Conservation (phyloP, 768 basidiomycete species). For the Termitomyces sp. region DNA sequence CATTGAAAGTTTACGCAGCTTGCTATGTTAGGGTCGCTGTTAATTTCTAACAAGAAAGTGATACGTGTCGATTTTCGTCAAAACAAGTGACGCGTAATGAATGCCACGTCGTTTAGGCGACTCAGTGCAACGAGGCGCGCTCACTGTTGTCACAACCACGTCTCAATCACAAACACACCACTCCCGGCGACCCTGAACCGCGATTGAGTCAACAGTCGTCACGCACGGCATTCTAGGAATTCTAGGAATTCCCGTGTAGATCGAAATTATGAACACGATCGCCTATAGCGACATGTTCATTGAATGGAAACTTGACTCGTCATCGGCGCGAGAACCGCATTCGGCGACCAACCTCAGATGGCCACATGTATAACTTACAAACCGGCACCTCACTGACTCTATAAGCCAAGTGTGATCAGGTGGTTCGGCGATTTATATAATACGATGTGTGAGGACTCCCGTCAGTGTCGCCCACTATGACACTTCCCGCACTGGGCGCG, state of each 20-base stretch:
- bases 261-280: neutral
- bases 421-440: neutral
- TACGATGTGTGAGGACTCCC: neutral
- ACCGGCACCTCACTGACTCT: neutral
- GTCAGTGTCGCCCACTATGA: neutral
- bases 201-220: constrained; percentile 2
- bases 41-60: neutral
- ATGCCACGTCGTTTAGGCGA: neutral
- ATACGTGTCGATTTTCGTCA: neutral
- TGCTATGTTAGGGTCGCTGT: neutral
- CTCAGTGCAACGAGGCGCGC: neutral
- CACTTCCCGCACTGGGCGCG: neutral
- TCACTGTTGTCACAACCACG: neutral
- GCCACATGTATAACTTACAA: neutral
- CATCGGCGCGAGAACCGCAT: neutral
- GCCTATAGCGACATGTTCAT: neutral
- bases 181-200: neutral
- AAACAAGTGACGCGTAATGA: neutral
- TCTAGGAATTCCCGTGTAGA: neutral
- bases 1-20: neutral
- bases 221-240: neutral
- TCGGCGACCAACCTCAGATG: neutral
- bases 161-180: neutral
- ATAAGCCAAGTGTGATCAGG: neutral
- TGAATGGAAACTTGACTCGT: neutral